Base-by-base conservation (phyloP, 441 rosid genomes). In the Flueggea neowawraea region DNA sequence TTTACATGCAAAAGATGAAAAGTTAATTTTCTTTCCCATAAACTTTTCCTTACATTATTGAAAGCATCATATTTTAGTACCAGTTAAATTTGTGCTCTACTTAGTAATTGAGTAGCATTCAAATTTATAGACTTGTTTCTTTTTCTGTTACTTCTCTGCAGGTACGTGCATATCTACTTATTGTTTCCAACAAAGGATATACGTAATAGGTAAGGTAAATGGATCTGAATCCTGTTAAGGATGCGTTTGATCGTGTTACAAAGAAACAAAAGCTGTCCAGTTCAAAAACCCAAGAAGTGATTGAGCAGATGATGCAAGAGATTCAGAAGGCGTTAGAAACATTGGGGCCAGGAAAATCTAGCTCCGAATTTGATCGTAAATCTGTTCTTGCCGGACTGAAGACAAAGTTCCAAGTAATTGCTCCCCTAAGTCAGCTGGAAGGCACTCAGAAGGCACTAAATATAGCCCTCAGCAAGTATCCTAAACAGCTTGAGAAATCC, bases 251-350 rank as follows among this genome's bases (percentile, higher is more conserved):
- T 57, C 79, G 79, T 52, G 79, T 81, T 53, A 55, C 75, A 16
- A 81, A 75, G 70, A 81, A 76, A 60, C 86, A 81, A 59, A 81
- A 78, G 76, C 73, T 78, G 62, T 75, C 75, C 48, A 60, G 57
- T 51, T 75, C 75, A 22, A 71, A 66, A 69, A 64, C 72, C 61
- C 86, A 78, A 52, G 81, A 78, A 71, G 66, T 76, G 55, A 63
- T 78, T 41, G 76, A 74, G 53, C 77, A 69, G 60, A 60, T 76
- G 16, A 54, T 51, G 39, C 75, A 14, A 50, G 83, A 81, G 64
- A 76, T 78, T 60, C 69, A 58, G 14, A 62, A 55, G 28, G 50
- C 74, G 39, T 16, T 58, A 43, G 69, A 58, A 57, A 63, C 45
- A 3, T 65, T 76, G 4, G 62, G 11, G 61, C 56, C 72, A 22